Conservation (phyloP, 192 early-diverging fungal genomes). For the Gryganskiella cystojenkinii region DNA sequence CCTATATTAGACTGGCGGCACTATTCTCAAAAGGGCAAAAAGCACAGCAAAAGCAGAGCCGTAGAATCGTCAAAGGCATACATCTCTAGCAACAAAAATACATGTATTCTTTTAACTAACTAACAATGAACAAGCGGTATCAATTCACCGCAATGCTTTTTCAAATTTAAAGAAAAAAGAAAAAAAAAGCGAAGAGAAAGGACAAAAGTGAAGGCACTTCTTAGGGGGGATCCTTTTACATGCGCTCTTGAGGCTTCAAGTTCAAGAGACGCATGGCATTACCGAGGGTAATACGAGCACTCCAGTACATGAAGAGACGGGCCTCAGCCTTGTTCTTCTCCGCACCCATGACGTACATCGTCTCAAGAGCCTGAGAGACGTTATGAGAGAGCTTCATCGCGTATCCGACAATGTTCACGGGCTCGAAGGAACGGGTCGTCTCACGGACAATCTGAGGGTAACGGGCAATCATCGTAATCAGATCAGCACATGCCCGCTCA, state of each 20-base stretch:
- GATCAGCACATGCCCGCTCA: slow-evolving; percentile 67
- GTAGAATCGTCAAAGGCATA: no score
- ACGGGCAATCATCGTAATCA: slow-evolving; percentile 81
- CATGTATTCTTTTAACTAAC: no score
- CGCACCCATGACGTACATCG: slow-evolving; percentile 79
- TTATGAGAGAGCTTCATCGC: slow-evolving; percentile 83
- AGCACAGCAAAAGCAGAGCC: no score
- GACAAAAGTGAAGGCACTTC: no score
- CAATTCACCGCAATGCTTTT: no score
- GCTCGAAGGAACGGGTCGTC: slow-evolving; percentile 77
- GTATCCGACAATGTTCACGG: slow-evolving; percentile 88
- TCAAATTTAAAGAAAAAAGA: no score
- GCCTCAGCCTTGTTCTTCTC: slow-evolving; percentile 83
- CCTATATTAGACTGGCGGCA: no score
- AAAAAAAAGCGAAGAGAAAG: no score
- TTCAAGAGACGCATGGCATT: slow-evolving; percentile 89
- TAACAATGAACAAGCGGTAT: no score
- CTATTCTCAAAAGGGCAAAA: no score
- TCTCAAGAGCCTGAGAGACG: slow-evolving; percentile 82
- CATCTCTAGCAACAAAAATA: no score
- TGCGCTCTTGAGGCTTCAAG: slow-evolving; percentile 86
- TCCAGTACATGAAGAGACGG: slow-evolving; percentile 87
- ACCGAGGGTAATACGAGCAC: slow-evolving; percentile 84
- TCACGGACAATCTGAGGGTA: slow-evolving; percentile 88
- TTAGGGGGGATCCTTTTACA: no score